Evolutionary conservation across 139 green algal genomes (phyloP), one percentile per base, ranked within the genome.

Genomic region (Closterium sp.): DNA sequence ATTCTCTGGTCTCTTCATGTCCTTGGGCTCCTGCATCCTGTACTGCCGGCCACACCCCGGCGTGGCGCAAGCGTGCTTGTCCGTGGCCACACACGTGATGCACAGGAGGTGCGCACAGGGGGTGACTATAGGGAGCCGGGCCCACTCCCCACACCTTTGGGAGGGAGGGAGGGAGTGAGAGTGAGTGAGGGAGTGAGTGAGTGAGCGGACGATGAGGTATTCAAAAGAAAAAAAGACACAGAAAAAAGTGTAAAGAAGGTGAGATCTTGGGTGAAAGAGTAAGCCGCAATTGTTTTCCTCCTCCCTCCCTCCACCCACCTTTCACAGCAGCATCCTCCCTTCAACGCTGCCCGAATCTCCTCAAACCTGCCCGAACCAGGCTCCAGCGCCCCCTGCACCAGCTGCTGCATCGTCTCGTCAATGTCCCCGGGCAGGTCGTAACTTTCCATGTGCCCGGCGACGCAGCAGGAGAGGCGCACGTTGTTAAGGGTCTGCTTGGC

Each of bases 41-140:
- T 98, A 98, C 1, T 93, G 64, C 81, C 43, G 36, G 0, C 55
- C 34, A 92, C 97, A 98, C 9, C 34, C 34, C 69, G 86, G 9
- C 30, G 34, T 16, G 34, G 84, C 43, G n/a, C 92, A 97, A 4
- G 43, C 33, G 31, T 86, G 30, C 55, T 87, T 84, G 86, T 94
- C 85, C 25, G 34, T 64, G 64, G 93, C 89, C 3, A 95, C 93
- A 91, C 97, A 99, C 89, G 96, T 95, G 2, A 97, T 88, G 94
- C 97, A 99, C 69, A 97, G 90, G 64, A 99, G 64, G 94, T 98
- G 97, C 16, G 91, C 96, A 91, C 97, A 99, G 33, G 90, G 92
- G 34, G 97, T 98, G 10, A 97, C 95, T n/a, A 99, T 66, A 9
- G 95, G 96, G 66, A 98, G 90, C 5, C 95, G 91, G 0, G 84